Evolutionary conservation across 805 yeast species (phyloP), one percentile per base, ranked within the genome.

Genomic region (Saccharomycopsis babjevae): DNA sequence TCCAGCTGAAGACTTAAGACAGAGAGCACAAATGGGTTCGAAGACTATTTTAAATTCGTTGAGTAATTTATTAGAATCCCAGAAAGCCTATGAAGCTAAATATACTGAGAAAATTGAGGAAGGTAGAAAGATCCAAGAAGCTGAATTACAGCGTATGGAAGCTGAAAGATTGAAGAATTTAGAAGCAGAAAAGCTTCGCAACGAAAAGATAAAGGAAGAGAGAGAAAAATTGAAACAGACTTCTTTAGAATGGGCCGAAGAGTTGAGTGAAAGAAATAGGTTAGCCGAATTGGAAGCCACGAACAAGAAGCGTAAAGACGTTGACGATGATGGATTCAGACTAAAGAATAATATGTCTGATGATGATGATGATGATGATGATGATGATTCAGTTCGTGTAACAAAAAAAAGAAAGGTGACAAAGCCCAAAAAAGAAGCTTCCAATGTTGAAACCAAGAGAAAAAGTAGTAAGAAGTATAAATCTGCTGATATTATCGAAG

Each of bases 1-100:
- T 70, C 86, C 96, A 1, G 78, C 86, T 32, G 83, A 83, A 20
- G 97, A 92, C 65, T 77, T 94, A 66, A 86, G 84, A 68, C 86
- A 91, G 66, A 84, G 97, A 74, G 93, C 94, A n/a, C 81, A 82
- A 66, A 81, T 90, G 80, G 97, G 96, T 70, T 79, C 83, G 57
- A 82, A 84, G 61, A 88, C 97, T 0, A 77, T 91, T 70, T 77
- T 81, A 64, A 84, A 82, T 62, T 86, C 91, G 69, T 78, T 94
- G 65, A 87, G 81, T 66, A 81, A 85, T 62, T 82, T 85, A 34
- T 74, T 87, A 58, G 83, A 79, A 30, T 93, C 89, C 66, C 97
- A 94, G 65, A 76, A 78, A 65, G 85, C 80, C 64, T 84, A 79
- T 71, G 92, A 89, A 61, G 71, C 71, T 18, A 78, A 80, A 61